phyloP scores from a whole-genome alignment of 2,329 filamentous ascomycete species.

The Monilinia aucupariae region DNA sequence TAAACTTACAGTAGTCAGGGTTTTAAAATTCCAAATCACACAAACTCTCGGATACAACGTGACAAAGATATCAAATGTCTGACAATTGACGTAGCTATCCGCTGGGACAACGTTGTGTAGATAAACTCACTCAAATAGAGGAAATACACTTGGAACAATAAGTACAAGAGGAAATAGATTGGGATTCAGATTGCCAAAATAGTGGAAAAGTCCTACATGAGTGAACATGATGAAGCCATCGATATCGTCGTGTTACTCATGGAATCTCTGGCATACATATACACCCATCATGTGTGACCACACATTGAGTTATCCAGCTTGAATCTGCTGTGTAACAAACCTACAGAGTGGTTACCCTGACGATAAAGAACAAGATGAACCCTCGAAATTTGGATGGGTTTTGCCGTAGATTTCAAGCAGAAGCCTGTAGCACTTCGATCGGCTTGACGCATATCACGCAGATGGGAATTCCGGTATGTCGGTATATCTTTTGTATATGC shows the following conservation, averaged over 20 bases:
- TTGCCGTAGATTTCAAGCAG: background rate
- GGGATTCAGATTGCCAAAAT: background rate
- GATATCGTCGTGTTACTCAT: background rate
- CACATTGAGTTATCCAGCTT: background rate
- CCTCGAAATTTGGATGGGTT: background rate
- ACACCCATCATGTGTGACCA: background rate
- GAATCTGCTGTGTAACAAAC: background rate
- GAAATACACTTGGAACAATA: no score
- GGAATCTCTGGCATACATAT: background rate
- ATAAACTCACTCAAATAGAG: background rate
- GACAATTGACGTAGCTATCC: background rate
- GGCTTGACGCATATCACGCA: background rate
- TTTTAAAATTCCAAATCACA: background rate
- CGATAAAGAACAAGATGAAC: background rate
- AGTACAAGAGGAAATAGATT: background rate
- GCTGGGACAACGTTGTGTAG: background rate
- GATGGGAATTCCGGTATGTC: background rate
- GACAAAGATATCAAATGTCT: background rate
- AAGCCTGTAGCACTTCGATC: background rate
- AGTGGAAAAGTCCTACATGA: background rate
- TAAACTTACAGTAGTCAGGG: background rate
- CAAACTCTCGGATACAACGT: background rate
- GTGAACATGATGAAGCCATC: background rate
- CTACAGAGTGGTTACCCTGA: background rate
- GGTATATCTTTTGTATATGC: no score